Conservation (phyloP, 495 filamentous ascomycete genomes). For the Parathielavia appendiculata region DNA sequence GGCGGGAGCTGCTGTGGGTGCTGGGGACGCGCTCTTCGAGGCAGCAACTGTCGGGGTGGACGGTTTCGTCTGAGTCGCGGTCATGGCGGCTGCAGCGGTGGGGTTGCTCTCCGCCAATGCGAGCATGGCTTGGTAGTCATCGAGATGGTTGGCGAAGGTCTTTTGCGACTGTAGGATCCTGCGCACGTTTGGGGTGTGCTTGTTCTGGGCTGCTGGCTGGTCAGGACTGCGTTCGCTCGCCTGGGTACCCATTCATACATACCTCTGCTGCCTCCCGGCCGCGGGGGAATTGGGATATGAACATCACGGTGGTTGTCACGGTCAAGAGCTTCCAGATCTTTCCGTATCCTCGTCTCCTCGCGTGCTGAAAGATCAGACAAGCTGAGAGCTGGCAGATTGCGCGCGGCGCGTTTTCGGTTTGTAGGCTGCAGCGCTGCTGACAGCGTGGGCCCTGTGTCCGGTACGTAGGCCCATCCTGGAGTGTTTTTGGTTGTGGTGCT, state of each 20-base stretch:
- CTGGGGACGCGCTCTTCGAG: constrained; percentile 24
- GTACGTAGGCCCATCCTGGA: constrained; percentile 85
- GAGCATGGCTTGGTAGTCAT: constrained; percentile 75
- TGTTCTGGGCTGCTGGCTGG: constrained; percentile 36
- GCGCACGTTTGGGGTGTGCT: constrained; percentile 75
- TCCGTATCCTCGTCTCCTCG: constrained; percentile 68
- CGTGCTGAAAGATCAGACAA: constrained; percentile 60
- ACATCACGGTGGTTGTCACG: constrained; percentile 70
- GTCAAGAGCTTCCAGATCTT: constrained; percentile 75
- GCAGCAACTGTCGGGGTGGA: constrained; percentile 19
- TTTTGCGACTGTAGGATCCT: constrained; percentile 88
- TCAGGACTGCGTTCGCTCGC: neutral
- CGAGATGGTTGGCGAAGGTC: constrained; percentile 84
- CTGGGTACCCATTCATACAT: neutral
- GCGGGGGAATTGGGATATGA: constrained; percentile 57
- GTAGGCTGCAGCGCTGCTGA: constrained; percentile 44
- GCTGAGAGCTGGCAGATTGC: constrained; percentile 49
- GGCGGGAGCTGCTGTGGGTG: constrained; percentile 14
- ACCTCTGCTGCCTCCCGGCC: constrained; percentile 27
- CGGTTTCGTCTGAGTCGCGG: constrained; percentile 17
- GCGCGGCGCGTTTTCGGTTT: constrained; percentile 60
- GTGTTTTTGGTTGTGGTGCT: constrained; percentile 59
- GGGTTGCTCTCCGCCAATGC: constrained; percentile 43
- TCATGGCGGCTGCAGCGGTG: constrained; percentile 22
- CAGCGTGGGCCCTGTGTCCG: constrained; percentile 61